Percentiles rank a stretch among this genome's conserved stretches.
These are phyloP conservation scores for Chlamydomonas sphaeroides DNA, from an alignment of 139 green algal species.

Conservation along the genomic window DNA sequence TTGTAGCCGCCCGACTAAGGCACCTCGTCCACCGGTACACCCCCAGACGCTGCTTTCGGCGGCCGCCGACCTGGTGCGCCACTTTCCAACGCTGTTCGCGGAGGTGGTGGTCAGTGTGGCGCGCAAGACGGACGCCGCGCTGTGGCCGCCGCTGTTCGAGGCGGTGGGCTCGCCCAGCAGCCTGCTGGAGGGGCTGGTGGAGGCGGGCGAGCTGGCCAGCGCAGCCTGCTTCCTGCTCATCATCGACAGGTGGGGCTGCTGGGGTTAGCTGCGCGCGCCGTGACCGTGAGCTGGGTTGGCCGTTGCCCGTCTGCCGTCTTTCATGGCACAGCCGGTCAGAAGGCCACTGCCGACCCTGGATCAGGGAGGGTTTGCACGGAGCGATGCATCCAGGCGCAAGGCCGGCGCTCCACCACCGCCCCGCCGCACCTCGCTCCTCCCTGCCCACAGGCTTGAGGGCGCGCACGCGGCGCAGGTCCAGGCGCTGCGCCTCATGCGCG, in stretches of 20 bases:
- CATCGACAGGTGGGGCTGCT: constrained; percentile 62
- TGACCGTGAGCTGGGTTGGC: no score
- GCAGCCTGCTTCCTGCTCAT: constrained; percentile 84
- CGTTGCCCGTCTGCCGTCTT: no score
- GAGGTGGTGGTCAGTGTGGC: constrained; percentile 94
- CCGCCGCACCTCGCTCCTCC: not conserved
- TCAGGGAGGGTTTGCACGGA: no score
- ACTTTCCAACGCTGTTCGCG: constrained; percentile 58
- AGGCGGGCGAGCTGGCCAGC: constrained; percentile 62
- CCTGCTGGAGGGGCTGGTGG: constrained; percentile 76
- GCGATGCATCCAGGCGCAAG: no score
- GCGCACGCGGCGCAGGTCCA: constrained; percentile 57
- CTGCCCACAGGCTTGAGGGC: constrained; percentile 70
- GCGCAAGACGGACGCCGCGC: constrained; percentile 92
- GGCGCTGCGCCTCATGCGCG: constrained; percentile 73
- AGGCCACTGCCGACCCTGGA: no score
- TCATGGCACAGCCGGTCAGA: no score
- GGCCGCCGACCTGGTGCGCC: constrained; percentile 79
- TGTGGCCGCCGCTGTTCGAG: constrained; percentile 94
- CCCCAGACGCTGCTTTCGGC: constrained; percentile 70
- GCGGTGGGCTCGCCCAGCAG: constrained; percentile 78
- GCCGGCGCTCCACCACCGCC: no score
- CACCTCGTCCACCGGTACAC: no score
- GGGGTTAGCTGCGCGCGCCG: no score
- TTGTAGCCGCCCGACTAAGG: no score